Conservation (phyloP, 805 yeast genomes). For the Yarrowia divulgata region DNA sequence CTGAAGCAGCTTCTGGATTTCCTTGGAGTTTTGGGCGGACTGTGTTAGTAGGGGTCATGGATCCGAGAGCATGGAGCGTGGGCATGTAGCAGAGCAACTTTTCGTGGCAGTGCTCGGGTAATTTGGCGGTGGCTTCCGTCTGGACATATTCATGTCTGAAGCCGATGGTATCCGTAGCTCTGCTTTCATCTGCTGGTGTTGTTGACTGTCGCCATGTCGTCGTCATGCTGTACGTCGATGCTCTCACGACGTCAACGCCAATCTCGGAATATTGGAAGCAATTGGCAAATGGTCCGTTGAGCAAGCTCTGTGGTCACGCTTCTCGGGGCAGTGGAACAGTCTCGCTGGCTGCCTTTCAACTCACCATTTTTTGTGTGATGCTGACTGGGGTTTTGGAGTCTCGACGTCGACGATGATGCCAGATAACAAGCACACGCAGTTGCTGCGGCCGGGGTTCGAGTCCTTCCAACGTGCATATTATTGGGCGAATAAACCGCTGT, state of each 20-base stretch:
- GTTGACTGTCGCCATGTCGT: neutral
- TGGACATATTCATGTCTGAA: too few species aligned
- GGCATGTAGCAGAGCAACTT: neutral
- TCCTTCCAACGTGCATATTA: neutral
- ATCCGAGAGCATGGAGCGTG: neutral
- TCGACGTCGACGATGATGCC: slow-evolving; percentile 36
- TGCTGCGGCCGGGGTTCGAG: slow-evolving; percentile 24
- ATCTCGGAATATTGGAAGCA: neutral
- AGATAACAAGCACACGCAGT: slow-evolving; percentile 33
- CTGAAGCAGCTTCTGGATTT: slow-evolving; percentile 74
- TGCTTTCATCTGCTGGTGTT: neutral
- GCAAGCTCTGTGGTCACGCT: neutral
- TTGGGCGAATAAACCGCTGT: neutral
- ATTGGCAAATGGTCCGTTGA: neutral
- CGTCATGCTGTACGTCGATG: neutral
- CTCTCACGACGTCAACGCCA: neutral
- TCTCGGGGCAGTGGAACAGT: neutral
- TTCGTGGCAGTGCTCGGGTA: too few species aligned
- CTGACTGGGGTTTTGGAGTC: slow-evolving; percentile 9
- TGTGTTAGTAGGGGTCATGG: slow-evolving; percentile 40
- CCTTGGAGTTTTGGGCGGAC: slow-evolving; percentile 59
- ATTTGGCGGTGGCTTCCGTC: too few species aligned
- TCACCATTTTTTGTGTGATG: slow-evolving; percentile 34
- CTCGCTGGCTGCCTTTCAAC: neutral
- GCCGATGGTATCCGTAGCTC: too few species aligned